Conservation (phyloP, 345 rosid species). For the Euphorbia tirucalli region DNA sequence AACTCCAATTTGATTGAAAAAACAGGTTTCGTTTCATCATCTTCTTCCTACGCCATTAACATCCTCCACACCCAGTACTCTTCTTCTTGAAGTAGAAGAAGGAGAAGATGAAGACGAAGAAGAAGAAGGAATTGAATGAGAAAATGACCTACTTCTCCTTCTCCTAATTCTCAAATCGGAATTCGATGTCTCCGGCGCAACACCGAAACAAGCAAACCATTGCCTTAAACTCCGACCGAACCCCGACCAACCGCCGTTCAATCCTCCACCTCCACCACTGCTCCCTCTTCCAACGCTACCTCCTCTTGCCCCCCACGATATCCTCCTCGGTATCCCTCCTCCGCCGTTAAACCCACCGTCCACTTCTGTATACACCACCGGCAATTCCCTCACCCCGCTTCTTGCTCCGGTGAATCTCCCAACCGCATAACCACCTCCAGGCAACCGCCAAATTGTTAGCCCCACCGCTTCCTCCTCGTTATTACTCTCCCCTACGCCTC, state of each 20-base stretch:
- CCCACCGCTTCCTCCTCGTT: conserved; percentile 59
- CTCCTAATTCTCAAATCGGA: conserved; percentile 28
- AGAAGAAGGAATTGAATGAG: conserved; percentile 10
- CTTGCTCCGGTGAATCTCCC: conserved; percentile 80
- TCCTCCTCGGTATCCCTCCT: conserved; percentile 70
- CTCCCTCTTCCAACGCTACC: conserved; percentile 50
- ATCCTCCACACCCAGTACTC: conserved; percentile 28
- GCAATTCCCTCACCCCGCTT: conserved; percentile 72
- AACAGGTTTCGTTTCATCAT: background rate
- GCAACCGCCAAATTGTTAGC: conserved; percentile 88
- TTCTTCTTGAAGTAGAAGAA: conserved; percentile 29
- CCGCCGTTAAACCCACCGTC: conserved; percentile 75
- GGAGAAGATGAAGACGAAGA: background rate
- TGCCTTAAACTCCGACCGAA: conserved; percentile 16
- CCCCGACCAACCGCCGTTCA: background rate
- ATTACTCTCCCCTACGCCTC: background rate
- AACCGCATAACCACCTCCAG: conserved; percentile 93
- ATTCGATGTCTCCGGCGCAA: conserved; percentile 13
- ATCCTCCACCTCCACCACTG: conserved; percentile 37
- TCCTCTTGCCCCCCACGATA: conserved; percentile 65
- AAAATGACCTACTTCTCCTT: conserved; percentile 21
- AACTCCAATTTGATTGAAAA: background rate
- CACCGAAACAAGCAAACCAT: conserved; percentile 28
- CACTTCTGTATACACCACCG: conserved; percentile 87
- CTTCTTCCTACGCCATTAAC: conserved; percentile 23